Evolutionary conservation across 805 yeast species (phyloP).

Genomic region (Candida patagonica): DNA sequence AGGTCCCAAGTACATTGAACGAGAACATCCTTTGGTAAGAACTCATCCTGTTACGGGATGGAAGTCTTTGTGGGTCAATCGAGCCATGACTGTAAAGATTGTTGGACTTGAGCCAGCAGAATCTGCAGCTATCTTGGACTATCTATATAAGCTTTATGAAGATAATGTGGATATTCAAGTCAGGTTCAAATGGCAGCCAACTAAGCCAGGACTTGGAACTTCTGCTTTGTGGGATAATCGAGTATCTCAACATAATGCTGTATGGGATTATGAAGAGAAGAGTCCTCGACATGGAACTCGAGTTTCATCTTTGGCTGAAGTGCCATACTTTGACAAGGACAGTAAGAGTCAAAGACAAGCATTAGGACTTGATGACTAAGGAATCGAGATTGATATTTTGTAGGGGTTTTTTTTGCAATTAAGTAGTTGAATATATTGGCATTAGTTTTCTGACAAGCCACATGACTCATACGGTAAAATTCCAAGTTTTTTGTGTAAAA

Average conservation of each 20-base stretch:
- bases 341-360: constrained; percentile 12
- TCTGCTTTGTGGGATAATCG: constrained; percentile 62
- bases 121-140: constrained; percentile 37
- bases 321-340: constrained; percentile 37
- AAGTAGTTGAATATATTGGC: background rate
- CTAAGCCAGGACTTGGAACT: constrained; percentile 50
- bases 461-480: too few species aligned
- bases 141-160: constrained; percentile 35
- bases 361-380: constrained; percentile 4
- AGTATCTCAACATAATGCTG: constrained; percentile 5
- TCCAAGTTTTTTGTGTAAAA: too few species aligned
- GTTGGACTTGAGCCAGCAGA: constrained; percentile 45
- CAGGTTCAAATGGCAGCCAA: constrained; percentile 42
- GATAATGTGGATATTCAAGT: constrained; percentile 36
- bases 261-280: constrained; percentile 19
- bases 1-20: constrained; percentile 19
- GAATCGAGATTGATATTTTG: background rate
- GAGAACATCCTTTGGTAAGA: constrained; percentile 48
- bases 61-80: constrained; percentile 48
- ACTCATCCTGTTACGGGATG: constrained; percentile 61
- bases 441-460: too few species aligned
- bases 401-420: background rate
- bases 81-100: constrained; percentile 41
- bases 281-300: constrained; percentile 37
- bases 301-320: constrained; percentile 42